These are phyloP conservation scores for Secale cereale DNA, from an alignment of 176 grass and related monocot genomes.

Conservation along the genomic window DNA sequence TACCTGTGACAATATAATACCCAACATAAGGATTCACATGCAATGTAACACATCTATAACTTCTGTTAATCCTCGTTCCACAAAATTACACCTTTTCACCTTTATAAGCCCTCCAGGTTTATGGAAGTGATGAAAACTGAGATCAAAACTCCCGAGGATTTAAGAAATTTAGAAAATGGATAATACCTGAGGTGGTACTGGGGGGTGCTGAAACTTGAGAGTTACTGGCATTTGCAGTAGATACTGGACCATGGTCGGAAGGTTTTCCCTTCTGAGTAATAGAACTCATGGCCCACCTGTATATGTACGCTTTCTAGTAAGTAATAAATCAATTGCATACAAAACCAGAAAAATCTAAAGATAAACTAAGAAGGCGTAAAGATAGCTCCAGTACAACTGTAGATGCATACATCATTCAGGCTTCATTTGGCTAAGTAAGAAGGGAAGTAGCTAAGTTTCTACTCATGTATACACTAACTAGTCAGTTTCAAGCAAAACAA, in stretches of 20 bases:
- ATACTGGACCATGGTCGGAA: conserved; percentile 59
- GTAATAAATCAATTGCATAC: not conserved
- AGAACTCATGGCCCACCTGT: conserved; percentile 99
- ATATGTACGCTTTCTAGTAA: conserved; percentile 22
- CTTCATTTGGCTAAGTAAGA: not conserved
- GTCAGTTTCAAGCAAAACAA: not conserved
- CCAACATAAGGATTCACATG: conserved; percentile 24
- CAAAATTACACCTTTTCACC: not conserved
- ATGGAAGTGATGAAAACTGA: conserved; percentile 17
- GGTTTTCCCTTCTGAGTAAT: conserved; percentile 90
- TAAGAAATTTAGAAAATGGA: conserved; percentile 17
- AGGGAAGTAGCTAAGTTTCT: not conserved
- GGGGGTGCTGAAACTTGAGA: conserved; percentile 45
- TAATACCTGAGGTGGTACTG: conserved; percentile 58
- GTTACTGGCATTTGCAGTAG: conserved; percentile 63
- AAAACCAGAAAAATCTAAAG: conserved; percentile 6
- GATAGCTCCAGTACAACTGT: not conserved
- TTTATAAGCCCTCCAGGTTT: not conserved
- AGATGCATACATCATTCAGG: not conserved
- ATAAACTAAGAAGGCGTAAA: not conserved
- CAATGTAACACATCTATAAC: not conserved
- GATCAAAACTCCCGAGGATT: not conserved
- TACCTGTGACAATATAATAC: conserved; percentile 35
- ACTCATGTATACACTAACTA: not conserved
- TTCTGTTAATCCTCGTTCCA: conserved; percentile 11